Conservation (phyloP, 2,329 filamentous ascomycete genomes). For the Akanthomyces lecanii region DNA sequence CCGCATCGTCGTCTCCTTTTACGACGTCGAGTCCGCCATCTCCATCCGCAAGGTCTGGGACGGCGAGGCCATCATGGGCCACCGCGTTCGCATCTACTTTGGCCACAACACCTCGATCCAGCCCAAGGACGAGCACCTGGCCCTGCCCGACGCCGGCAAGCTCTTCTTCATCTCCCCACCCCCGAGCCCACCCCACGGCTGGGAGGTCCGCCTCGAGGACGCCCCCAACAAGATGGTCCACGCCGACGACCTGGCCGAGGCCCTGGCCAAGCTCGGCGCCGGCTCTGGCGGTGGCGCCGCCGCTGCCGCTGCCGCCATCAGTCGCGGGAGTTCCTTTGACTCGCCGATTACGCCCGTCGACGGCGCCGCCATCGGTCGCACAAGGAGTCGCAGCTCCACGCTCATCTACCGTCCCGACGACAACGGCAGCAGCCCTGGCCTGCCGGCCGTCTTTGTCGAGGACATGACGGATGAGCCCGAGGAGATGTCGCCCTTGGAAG, state of each 20-base stretch:
- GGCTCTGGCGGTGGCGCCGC: slow-evolving; percentile 23
- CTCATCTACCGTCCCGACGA: slow-evolving; percentile 62
- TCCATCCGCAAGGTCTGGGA: slow-evolving; percentile 69
- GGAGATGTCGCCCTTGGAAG: slow-evolving; percentile 40
- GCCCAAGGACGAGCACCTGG: slow-evolving; percentile 53
- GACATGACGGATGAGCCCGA: slow-evolving; percentile 59
- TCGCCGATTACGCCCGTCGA: slow-evolving; percentile 41
- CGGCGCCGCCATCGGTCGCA: slow-evolving; percentile 25
- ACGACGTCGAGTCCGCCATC: slow-evolving; percentile 64
- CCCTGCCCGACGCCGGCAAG: slow-evolving; percentile 65
- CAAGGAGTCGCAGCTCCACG: slow-evolving; percentile 59
- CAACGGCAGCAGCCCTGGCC: slow-evolving; percentile 48
- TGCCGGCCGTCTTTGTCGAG: slow-evolving; percentile 64
- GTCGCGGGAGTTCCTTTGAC: slow-evolving; percentile 20
- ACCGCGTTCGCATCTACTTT: slow-evolving; percentile 65
- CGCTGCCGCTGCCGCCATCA: slow-evolving; percentile 16
- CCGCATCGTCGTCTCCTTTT: slow-evolving; percentile 77
- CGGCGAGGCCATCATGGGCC: slow-evolving; percentile 67
- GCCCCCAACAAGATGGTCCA: slow-evolving; percentile 67
- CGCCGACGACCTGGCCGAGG: slow-evolving; percentile 64
- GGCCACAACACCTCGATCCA: slow-evolving; percentile 58
- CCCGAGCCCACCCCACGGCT: slow-evolving; percentile 63
- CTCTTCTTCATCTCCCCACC: slow-evolving; percentile 70
- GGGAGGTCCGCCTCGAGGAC: slow-evolving; percentile 64
- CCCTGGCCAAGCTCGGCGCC: slow-evolving; percentile 58